A percentile compares a stretch with the other conserved stretches of the same genome.
Conservation (phyloP, 805 yeast genomes). For the Spathaspora girioi region DNA sequence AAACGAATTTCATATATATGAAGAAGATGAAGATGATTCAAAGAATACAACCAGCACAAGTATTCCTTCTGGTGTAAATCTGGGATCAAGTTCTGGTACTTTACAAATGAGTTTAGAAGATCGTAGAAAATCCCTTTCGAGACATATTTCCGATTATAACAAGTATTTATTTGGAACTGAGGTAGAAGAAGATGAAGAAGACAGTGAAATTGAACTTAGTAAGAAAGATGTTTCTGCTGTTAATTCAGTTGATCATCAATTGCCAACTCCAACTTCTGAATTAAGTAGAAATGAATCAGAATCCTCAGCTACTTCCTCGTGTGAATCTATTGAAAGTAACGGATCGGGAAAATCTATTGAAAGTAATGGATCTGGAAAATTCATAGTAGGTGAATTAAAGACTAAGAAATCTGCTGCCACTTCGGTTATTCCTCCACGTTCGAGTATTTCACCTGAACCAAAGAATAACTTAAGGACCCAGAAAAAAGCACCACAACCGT, state of each 20-base stretch:
- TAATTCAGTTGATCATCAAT: slow-evolving; percentile 2
- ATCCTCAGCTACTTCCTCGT: slow-evolving; percentile 16
- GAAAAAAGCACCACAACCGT: neutral
- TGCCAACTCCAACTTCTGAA: slow-evolving; percentile 1
- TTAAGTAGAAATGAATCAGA: slow-evolving; percentile 6
- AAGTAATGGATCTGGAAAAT: slow-evolving; percentile 16
- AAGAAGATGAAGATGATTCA: slow-evolving; percentile 7
- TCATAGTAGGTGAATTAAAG: slow-evolving; percentile 4
- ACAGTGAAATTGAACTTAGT: neutral
- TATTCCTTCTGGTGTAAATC: neutral
- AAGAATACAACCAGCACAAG: neutral
- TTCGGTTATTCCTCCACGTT: neutral
- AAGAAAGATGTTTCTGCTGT: neutral
- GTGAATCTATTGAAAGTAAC: slow-evolving; percentile 23
- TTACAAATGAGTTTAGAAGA: slow-evolving; percentile 2
- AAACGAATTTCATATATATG: slow-evolving; percentile 6
- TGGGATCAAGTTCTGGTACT: neutral
- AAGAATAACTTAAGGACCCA: neutral
- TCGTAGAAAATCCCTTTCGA: slow-evolving; percentile 9
- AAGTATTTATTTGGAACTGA: slow-evolving; percentile 18
- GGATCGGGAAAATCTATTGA: slow-evolving; percentile 12
- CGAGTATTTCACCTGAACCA: neutral
- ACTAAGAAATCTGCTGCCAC: neutral
- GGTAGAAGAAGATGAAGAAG: slow-evolving; percentile 10
- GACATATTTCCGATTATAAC: slow-evolving; percentile 26